Percentiles rank a stretch among this genome's conserved stretches.
phyloP scores from a whole-genome alignment of 179 eudicot species.

The Camellia oleifera region DNA sequence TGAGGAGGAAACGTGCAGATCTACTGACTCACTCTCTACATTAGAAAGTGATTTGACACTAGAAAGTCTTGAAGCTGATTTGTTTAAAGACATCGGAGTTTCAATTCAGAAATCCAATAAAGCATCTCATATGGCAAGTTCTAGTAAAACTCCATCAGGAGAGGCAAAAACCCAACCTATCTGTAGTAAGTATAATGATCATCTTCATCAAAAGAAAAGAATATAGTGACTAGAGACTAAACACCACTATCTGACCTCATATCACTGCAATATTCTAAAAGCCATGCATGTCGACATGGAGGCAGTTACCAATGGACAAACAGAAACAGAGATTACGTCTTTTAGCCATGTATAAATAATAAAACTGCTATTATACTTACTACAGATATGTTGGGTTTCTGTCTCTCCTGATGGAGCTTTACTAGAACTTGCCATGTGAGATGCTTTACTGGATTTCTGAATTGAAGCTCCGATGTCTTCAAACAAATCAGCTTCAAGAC shows the following conservation, averaged over 20 bases:
- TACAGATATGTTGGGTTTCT: conserved; percentile 23
- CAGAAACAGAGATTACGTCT: neutral
- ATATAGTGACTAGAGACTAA: too few relatives aligned
- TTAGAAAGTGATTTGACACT: conserved; percentile 71
- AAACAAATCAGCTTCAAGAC: conserved; percentile 77
- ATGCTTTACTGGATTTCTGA: conserved; percentile 57
- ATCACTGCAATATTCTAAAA: too few relatives aligned
- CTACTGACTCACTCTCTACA: conserved; percentile 68
- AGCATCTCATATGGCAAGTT: conserved; percentile 29
- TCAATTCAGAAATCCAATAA: conserved; percentile 73
- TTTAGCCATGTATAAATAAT: neutral
- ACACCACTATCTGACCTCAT: neutral
- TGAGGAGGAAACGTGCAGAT: conserved; percentile 67
- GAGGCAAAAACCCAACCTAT: conserved; percentile 27
- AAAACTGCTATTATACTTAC: conserved; percentile 33
- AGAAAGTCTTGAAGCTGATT: conserved; percentile 73
- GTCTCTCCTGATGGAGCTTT: conserved; percentile 24
- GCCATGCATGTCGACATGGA: neutral
- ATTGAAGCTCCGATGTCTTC: conserved; percentile 87
- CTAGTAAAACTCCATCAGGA: conserved; percentile 20
- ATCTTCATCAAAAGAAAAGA: too few relatives aligned
- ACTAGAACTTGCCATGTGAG: conserved; percentile 26
- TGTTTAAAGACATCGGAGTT: conserved; percentile 83
- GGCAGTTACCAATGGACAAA: neutral
- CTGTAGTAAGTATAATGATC: conserved; percentile 35